Evolutionary conservation across 306 rosid species (phyloP).

Genomic region (Cucurbita moschata): DNA sequence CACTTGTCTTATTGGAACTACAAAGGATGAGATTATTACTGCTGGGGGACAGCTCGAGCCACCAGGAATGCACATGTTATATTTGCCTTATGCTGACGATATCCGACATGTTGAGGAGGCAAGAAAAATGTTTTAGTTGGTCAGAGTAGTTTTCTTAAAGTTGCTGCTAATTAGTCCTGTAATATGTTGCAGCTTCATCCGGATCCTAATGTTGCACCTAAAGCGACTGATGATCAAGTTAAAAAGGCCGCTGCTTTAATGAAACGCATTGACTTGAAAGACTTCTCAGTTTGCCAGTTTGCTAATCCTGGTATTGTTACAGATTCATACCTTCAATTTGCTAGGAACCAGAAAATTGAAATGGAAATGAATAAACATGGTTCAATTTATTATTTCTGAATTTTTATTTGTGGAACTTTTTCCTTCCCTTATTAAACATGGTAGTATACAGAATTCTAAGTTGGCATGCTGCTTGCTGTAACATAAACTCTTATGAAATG

Average conservation of each 20-base stretch:
- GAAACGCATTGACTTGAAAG: constrained; percentile 67
- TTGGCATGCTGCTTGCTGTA: neutral
- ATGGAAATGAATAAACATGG: neutral
- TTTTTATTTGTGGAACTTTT: too few relatives aligned
- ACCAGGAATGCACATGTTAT: constrained; percentile 90
- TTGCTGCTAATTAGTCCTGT: constrained; percentile 7
- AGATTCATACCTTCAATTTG: neutral
- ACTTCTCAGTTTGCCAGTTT: constrained; percentile 68
- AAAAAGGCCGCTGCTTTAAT: constrained; percentile 56
- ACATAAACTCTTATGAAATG: neutral
- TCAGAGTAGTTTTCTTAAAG: constrained; percentile 7
- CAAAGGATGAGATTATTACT: constrained; percentile 59
- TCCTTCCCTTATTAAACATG: too few relatives aligned
- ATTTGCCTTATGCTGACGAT: constrained; percentile 88
- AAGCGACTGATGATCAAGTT: constrained; percentile 63
- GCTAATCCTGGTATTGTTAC: constrained; percentile 58
- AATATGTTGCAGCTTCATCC: constrained; percentile 41
- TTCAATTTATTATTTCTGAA: too few relatives aligned
- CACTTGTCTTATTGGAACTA: neutral
- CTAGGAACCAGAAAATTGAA: neutral
- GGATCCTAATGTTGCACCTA: constrained; percentile 26
- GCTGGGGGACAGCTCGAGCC: constrained; percentile 83
- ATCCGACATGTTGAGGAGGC: constrained; percentile 90
- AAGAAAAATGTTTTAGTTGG: constrained; percentile 10
- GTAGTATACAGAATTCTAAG: too few relatives aligned